Base-by-base conservation (phyloP, 108 stramenopile genomes). In the Nitzschia sp. region DNA sequence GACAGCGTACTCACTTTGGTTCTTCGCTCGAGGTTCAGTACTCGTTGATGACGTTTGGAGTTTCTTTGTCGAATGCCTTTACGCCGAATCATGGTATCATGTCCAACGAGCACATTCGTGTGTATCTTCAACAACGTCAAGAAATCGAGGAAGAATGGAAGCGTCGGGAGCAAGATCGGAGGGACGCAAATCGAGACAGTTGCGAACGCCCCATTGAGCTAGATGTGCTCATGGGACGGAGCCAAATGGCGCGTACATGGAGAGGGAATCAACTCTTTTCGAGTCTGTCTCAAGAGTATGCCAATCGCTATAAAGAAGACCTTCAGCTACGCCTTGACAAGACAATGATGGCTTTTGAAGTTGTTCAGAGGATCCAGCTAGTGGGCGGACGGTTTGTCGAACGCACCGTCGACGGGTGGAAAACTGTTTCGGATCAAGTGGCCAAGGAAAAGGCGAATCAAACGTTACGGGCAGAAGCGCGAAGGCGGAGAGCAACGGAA, bases 171-270 rank as follows among this genome's bases (percentile, higher is more conserved):
- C 6, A 42, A 13, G 38, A 42, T 9, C 6, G 13, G 6, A 6
- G 13, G 6, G 38, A 42, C 38, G 38, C 9, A 13, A 9, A 6
- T 6, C 13, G 9, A 6, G 6, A 6, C 13, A 9, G 6, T 6
- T 13, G 8, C 5, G 4, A 6, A 24, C 29, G 34, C 19, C 60
- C 60, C 3, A 15, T 33, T 28, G 13, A 42, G 34, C 29, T 36
- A 23, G 72, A 74, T 34, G 53, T 74, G 6, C 54, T 74, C 8
- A 13, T 74, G 21, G 72, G 72, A 29, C 47, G 62, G 9, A 64
- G 72, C 25, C 35, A n/a, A n/a, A n/a, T n/a, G n/a, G n/a, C n/a
- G n/a, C n/a, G n/a, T n/a, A n/a, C n/a, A n/a, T n/a, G n/a, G n/a
- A n/a, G n/a, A n/a, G n/a, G n/a, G n/a, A n/a, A n/a, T n/a, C n/a